These are phyloP conservation scores for Saraca asoca DNA, from an alignment of 331 rosid genomes.

Conservation along the genomic window DNA sequence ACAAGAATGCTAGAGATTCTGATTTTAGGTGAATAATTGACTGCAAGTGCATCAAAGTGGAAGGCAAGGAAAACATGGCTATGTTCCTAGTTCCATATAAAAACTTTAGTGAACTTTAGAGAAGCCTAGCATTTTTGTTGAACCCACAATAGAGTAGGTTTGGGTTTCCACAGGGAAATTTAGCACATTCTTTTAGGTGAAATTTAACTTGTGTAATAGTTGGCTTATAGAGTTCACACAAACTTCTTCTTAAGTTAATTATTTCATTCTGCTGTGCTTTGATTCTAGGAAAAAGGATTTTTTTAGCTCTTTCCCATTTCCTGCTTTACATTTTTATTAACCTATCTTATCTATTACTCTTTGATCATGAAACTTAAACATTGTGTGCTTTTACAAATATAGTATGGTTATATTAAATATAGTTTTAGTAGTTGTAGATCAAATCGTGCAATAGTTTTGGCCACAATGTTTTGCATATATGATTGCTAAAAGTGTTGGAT, in stretches of 20 bases:
- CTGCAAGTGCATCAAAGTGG: not conserved
- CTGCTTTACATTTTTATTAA: not conserved
- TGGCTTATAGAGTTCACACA: conserved; percentile 15
- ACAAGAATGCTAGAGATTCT: too few relatives aligned
- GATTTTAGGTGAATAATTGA: too few relatives aligned
- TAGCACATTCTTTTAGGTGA: conserved; percentile 15
- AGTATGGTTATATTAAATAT: not conserved
- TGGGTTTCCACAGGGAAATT: conserved; percentile 2
- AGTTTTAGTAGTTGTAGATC: conserved; percentile 5
- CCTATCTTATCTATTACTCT: not conserved
- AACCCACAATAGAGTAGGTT: conserved; percentile 9
- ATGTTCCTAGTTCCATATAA: too few relatives aligned
- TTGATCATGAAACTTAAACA: not conserved
- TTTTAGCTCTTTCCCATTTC: not conserved
- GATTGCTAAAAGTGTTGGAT: conserved; percentile 28
- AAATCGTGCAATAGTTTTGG: conserved; percentile 6
- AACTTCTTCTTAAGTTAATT: too few relatives aligned
- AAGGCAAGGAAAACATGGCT: not conserved
- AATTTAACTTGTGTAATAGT: conserved; percentile 12
- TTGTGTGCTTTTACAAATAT: not conserved
- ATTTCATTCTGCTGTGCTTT: not conserved
- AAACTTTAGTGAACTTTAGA: not conserved
- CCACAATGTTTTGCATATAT: conserved; percentile 24
- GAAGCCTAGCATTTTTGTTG: not conserved
- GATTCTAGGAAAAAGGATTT: not conserved